A percentile compares a stretch with the other conserved stretches of the same genome.
Conservation (phyloP, 176 grass and related monocot species). For the Zizania latifolia region DNA sequence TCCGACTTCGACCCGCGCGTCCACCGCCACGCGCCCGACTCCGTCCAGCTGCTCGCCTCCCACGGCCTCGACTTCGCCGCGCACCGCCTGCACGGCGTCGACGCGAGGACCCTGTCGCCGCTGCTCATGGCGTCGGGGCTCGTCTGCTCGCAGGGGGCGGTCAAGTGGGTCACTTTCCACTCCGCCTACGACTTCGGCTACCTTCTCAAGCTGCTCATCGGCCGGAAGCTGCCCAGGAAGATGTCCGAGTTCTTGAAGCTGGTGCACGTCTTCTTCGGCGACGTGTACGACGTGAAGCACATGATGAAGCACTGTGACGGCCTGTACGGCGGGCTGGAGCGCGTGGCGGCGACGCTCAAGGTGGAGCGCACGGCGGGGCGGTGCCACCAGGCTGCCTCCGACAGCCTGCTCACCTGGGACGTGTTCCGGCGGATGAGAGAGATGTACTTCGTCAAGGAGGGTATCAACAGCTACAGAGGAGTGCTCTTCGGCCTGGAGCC, state of each 20-base stretch:
- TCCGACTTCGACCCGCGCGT: conserved; percentile 65
- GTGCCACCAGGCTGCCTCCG: conserved; percentile 75
- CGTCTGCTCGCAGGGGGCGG: conserved; percentile 40
- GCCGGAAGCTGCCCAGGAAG: conserved; percentile 30
- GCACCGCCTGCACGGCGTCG: conserved; percentile 45
- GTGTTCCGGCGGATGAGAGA: conserved; percentile 47
- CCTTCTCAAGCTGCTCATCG: conserved; percentile 57
- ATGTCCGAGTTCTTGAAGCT: conserved; percentile 43
- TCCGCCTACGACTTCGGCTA: conserved; percentile 81
- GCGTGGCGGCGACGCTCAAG: conserved; percentile 36
- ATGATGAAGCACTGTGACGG: conserved; percentile 35
- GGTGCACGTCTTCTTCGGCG: conserved; percentile 67
- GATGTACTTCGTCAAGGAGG: conserved; percentile 42
- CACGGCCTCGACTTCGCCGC: conserved; percentile 68
- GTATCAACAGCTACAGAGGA: conserved; percentile 26
- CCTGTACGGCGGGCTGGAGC: conserved; percentile 62
- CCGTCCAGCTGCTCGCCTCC: conserved; percentile 36
- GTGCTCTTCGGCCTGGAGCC: conserved; percentile 56
- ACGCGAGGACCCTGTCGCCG: conserved; percentile 40
- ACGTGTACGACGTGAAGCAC: conserved; percentile 75
- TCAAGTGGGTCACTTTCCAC: conserved; percentile 70
- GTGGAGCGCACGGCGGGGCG: conserved; percentile 44
- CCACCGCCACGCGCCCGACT: conserved; percentile 56
- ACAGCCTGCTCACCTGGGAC: conserved; percentile 80
- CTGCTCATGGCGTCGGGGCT: conserved; percentile 68